Percentiles rank a stretch among this genome's conserved stretches.
These are phyloP conservation scores for Populus ilicifolia DNA, from an alignment of 345 rosid genomes.

Conservation along the genomic window DNA sequence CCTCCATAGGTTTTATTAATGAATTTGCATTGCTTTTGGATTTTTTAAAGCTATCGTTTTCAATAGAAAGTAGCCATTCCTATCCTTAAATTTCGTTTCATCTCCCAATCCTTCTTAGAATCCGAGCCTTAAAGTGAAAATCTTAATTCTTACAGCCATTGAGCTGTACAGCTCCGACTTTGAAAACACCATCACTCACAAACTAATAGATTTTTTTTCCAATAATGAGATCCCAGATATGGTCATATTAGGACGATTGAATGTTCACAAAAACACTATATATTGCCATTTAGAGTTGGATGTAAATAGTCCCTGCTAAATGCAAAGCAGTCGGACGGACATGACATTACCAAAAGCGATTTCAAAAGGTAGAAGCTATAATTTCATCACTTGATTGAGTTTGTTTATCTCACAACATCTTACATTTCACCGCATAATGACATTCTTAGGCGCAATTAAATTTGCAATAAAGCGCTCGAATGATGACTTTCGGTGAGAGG, in stretches of 20 bases:
- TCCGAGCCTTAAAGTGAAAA: neutral
- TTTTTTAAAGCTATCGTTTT: too few species aligned
- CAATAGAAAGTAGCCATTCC: neutral
- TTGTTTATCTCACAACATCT: conserved; percentile 9
- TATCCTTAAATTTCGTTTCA: neutral
- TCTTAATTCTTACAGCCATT: neutral
- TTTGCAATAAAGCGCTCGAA: conserved; percentile 1
- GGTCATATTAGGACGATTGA: too few species aligned
- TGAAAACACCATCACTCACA: neutral
- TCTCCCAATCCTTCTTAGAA: neutral
- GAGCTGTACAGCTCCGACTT: neutral
- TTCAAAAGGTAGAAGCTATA: conserved; percentile 5
- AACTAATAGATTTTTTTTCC: neutral
- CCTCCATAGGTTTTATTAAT: too few species aligned
- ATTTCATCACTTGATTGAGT: conserved; percentile 19
- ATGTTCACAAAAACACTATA: neutral
- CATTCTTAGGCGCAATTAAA: neutral
- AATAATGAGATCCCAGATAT: neutral
- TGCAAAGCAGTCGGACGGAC: neutral
- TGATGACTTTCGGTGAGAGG: conserved; percentile 4
- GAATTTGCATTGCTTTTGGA: too few species aligned
- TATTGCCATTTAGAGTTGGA: neutral
- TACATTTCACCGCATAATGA: conserved; percentile 13
- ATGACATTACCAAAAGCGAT: neutral
- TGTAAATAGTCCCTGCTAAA: neutral